A percentile compares a stretch with the other conserved stretches of the same genome.
Conservation (phyloP, 2,329 filamentous ascomycete genomes). For the Ophiobolus disseminans region DNA sequence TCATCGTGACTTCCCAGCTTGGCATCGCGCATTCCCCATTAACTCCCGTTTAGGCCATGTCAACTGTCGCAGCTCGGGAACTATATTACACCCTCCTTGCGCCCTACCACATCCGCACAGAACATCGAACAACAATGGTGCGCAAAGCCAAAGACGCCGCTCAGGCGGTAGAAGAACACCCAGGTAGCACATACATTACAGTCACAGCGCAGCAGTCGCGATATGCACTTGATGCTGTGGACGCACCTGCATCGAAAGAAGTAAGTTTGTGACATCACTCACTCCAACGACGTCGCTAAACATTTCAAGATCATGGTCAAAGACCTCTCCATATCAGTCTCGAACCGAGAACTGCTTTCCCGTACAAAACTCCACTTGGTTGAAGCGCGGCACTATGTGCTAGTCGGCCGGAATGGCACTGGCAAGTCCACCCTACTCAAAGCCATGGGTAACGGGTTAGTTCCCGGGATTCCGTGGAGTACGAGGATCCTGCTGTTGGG, state of each 20-base stretch:
- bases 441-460: constrained; percentile 78
- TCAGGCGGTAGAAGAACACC: constrained; percentile 25
- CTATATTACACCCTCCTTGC: background rate
- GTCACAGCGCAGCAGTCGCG: constrained; percentile 50
- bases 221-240: constrained; percentile 47
- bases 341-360: constrained; percentile 69
- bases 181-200: constrained; percentile 35
- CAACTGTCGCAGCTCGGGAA: background rate
- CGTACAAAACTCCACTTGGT: constrained; percentile 76
- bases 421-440: constrained; percentile 82
- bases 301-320: constrained; percentile 60
- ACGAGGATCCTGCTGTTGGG: constrained; percentile 46
- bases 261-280: constrained; percentile 13
- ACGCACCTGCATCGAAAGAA: constrained; percentile 49
- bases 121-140: constrained; percentile 28
- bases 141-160: constrained; percentile 34
- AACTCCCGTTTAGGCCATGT: background rate
- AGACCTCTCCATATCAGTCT: constrained; percentile 73
- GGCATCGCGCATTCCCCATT: background rate
- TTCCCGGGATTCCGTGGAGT: constrained; percentile 66
- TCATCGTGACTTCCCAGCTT: constrained; percentile 17
- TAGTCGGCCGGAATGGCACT: constrained; percentile 80
- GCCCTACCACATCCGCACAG: background rate
- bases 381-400: constrained; percentile 75
- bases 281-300: constrained; percentile 5